phyloP scores from a whole-genome alignment of 2,329 filamentous ascomycete genomes.

The Curvularia sp. region DNA sequence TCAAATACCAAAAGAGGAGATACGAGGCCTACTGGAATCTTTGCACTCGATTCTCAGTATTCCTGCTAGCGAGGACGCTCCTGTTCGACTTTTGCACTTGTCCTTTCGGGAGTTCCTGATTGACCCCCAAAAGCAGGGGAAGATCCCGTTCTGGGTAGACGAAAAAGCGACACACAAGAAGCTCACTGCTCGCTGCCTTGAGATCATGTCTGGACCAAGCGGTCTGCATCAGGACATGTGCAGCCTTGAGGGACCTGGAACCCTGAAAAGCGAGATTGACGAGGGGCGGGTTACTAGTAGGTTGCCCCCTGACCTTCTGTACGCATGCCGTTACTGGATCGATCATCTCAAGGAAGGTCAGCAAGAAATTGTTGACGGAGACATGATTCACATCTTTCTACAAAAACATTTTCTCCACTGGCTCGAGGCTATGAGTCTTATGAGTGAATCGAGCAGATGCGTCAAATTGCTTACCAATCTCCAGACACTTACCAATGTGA shows the following conservation, averaged over 20 bases:
- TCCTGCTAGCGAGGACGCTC: slow-evolving; percentile 40
- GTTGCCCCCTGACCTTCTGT: slow-evolving; percentile 35
- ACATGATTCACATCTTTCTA: slow-evolving; percentile 48
- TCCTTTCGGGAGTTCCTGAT: slow-evolving; percentile 43
- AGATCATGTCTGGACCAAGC: slow-evolving; percentile 39
- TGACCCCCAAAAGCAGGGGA: slow-evolving; percentile 25
- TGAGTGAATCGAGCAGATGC: slow-evolving; percentile 32
- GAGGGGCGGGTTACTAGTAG: slow-evolving; percentile 13
- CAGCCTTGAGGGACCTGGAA: slow-evolving; percentile 14
- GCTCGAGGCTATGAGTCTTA: slow-evolving; percentile 54
- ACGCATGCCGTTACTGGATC: slow-evolving; percentile 51
- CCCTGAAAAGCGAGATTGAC: slow-evolving; percentile 17
- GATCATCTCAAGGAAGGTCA: slow-evolving; percentile 27
- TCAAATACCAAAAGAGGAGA: slow-evolving; percentile 21
- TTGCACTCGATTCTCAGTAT: slow-evolving; percentile 33
- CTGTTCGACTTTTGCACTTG: slow-evolving; percentile 38
- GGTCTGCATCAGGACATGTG: slow-evolving; percentile 51
- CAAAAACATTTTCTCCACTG: slow-evolving; percentile 52
- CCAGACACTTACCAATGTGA: slow-evolving; percentile 18
- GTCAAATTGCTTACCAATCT: slow-evolving; percentile 25
- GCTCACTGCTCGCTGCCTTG: slow-evolving; percentile 47
- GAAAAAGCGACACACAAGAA: slow-evolving; percentile 41
- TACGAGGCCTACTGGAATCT: slow-evolving; percentile 35
- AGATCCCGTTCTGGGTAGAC: slow-evolving; percentile 46
- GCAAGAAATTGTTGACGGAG: slow-evolving; percentile 27